phyloP scores from a whole-genome alignment of 306 rosid species.

The Prinsepia uniflora region DNA sequence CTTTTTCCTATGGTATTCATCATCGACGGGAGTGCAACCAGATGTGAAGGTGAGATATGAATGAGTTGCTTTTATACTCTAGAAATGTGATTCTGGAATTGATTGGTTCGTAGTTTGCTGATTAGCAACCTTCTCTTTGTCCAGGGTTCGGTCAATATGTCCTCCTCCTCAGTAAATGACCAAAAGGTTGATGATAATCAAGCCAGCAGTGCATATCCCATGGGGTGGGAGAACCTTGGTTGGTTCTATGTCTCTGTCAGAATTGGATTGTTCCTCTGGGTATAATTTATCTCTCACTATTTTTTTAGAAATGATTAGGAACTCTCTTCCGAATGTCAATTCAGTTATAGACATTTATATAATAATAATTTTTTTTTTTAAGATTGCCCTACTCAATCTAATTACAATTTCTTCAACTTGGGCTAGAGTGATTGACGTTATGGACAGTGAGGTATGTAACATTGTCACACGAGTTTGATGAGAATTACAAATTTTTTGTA shows the following conservation, averaged over 20 bases:
- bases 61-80: conserved; percentile 13
- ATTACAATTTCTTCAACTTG: conserved; percentile 85
- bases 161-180: conserved; percentile 36
- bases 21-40: conserved; percentile 49
- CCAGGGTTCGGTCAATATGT: conserved; percentile 42
- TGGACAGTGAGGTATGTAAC: conserved; percentile 74
- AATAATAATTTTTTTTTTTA: conserved; percentile 28
- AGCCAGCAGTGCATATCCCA: conserved; percentile 38
- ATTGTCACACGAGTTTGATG: conserved; percentile 21
- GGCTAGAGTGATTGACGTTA: conserved; percentile 93
- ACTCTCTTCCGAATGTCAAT: background rate
- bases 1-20: conserved; percentile 70
- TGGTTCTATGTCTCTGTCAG: conserved; percentile 84
- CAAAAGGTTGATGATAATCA: conserved; percentile 39
- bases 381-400: conserved; percentile 61
- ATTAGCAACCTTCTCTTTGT: conserved; percentile 26
- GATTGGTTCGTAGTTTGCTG: conserved; percentile 12
- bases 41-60: conserved; percentile 42
- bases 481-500: conserved; percentile 10
- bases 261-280: conserved; percentile 93
- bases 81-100: conserved; percentile 16
- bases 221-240: conserved; percentile 64
- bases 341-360: conserved; percentile 19
- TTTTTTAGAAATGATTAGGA: background rate
- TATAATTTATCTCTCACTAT: conserved; percentile 27